These are phyloP conservation scores for Nothophaeocryptopus gaeumannii DNA, from an alignment of 2,329 filamentous ascomycete species.

Conservation along the genomic window DNA sequence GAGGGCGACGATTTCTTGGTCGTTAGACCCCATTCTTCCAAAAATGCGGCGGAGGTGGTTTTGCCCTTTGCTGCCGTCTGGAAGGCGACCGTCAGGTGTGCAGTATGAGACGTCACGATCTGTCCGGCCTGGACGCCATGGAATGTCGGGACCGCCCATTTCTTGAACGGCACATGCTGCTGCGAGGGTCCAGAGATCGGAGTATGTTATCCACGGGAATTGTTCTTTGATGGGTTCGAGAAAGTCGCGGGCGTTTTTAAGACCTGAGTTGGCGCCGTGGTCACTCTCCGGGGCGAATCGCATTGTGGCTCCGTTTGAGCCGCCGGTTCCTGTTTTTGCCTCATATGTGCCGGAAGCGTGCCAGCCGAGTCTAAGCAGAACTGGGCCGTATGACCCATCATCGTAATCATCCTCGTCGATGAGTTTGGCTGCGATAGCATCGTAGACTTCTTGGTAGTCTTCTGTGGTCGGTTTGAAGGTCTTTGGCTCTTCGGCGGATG, in stretches of 20 bases:
- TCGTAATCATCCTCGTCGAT: conserved; percentile 94
- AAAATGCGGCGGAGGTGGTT: conserved; percentile 90
- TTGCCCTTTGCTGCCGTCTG: conserved; percentile 74
- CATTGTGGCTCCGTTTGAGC: conserved; percentile 96
- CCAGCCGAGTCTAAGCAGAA: conserved; percentile 88
- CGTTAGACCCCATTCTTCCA: conserved; percentile 94
- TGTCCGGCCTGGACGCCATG: conserved; percentile 80
- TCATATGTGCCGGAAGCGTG: conserved; percentile 92
- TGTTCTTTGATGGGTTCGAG: conserved; percentile 85
- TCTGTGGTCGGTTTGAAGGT: conserved; percentile 71
- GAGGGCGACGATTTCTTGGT: conserved; percentile 92
- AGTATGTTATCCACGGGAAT: conserved; percentile 95
- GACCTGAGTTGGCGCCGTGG: conserved; percentile 91
- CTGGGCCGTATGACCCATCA: conserved; percentile 91
- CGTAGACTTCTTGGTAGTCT: conserved; percentile 95
- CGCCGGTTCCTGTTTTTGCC: conserved; percentile 80
- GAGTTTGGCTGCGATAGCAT: conserved; percentile 74
- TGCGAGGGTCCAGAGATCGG: conserved; percentile 91
- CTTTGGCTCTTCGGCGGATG: conserved; percentile 26
- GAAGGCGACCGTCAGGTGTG: conserved; percentile 88
- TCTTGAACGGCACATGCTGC: conserved; percentile 88
- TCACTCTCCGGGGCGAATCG: conserved; percentile 83
- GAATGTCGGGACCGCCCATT: conserved; percentile 84
- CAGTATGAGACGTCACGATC: conserved; percentile 80
- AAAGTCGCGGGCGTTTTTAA: conserved; percentile 84